phyloP scores from a whole-genome alignment of 2,329 filamentous ascomycete genomes.

The Alternaria alternata region DNA sequence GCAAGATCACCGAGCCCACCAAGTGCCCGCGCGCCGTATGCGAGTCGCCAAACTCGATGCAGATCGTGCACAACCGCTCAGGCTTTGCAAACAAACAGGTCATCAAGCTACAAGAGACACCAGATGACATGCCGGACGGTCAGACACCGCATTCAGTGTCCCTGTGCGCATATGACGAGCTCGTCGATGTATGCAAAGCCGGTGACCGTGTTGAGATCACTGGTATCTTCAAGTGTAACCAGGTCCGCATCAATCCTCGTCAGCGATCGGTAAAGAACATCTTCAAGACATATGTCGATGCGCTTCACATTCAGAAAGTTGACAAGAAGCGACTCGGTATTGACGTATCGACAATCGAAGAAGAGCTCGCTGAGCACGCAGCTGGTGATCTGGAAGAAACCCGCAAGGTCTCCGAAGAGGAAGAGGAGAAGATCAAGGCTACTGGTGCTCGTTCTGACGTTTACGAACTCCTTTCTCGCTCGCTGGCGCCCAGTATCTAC shows the following conservation, averaged over 20 bases:
- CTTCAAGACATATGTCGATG: conserved; percentile 98
- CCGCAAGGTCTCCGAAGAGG: conserved; percentile 82
- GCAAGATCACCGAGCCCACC: conserved; percentile 94
- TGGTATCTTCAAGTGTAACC: conserved; percentile 94
- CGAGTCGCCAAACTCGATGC: conserved; percentile 91
- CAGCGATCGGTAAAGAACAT: conserved; percentile 92
- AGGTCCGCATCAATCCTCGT: conserved; percentile 91
- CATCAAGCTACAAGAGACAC: conserved; percentile 97
- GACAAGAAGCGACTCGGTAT: conserved; percentile 94
- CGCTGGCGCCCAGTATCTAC: conserved; percentile 92
- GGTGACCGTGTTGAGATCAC: conserved; percentile 96
- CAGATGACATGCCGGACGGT: conserved; percentile 90
- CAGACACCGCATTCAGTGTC: conserved; percentile 98
- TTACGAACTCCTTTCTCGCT: conserved; percentile 90
- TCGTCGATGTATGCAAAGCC: conserved; percentile 97
- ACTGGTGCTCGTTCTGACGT: conserved; percentile 84
- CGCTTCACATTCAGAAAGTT: conserved; percentile 93
- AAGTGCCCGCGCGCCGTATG: conserved; percentile 85
- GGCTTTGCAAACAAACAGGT: conserved; percentile 97
- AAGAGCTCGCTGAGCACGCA: conserved; percentile 77
- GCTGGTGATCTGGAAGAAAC: conserved; percentile 80
- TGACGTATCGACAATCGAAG: conserved; percentile 85
- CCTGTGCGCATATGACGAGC: conserved; percentile 93
- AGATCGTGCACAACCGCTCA: conserved; percentile 96
- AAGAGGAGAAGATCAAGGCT: conserved; percentile 85